These are phyloP conservation scores for Lolium perenne DNA, from an alignment of 176 grass and related monocot genomes.

Conservation along the genomic window DNA sequence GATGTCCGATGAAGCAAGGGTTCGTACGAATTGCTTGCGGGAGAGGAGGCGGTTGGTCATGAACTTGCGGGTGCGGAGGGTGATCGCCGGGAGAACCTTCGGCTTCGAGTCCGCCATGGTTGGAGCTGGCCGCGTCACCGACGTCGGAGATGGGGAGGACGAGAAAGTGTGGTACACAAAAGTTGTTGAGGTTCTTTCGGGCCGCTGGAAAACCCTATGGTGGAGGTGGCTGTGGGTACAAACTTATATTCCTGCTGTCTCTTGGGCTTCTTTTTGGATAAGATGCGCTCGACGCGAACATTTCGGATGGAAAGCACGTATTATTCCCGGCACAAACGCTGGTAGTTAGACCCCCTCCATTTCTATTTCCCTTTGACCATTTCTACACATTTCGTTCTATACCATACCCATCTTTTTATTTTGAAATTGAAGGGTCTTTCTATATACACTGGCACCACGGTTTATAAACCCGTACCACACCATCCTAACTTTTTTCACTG, in stretches of 20 bases:
- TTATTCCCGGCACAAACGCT: too few species aligned
- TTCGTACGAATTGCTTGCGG: slow-evolving; percentile 91
- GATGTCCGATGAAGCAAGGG: neutral
- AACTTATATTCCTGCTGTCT: slow-evolving; percentile 25
- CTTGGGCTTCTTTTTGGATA: neutral
- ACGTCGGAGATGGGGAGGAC: neutral
- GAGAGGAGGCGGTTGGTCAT: slow-evolving; percentile 99
- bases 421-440: too few species aligned
- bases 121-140: slow-evolving; percentile 28
- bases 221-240: neutral
- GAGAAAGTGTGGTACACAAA: neutral
- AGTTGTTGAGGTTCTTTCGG: slow-evolving; percentile 25
- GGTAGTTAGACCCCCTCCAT: too few species aligned
- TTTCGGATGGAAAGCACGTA: neutral
- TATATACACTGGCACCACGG: too few species aligned
- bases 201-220: slow-evolving; percentile 54
- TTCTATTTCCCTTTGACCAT: too few species aligned
- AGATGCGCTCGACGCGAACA: neutral
- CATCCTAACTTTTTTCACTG: too few species aligned
- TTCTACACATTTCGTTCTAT: too few species aligned
- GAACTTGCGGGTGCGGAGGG: slow-evolving; percentile 93
- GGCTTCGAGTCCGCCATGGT: slow-evolving; percentile 84
- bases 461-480: too few species aligned
- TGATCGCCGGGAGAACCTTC: slow-evolving; percentile 49
- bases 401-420: too few species aligned